Evolutionary conservation across 345 rosid species (phyloP).

Genomic region (Acer campestre): DNA sequence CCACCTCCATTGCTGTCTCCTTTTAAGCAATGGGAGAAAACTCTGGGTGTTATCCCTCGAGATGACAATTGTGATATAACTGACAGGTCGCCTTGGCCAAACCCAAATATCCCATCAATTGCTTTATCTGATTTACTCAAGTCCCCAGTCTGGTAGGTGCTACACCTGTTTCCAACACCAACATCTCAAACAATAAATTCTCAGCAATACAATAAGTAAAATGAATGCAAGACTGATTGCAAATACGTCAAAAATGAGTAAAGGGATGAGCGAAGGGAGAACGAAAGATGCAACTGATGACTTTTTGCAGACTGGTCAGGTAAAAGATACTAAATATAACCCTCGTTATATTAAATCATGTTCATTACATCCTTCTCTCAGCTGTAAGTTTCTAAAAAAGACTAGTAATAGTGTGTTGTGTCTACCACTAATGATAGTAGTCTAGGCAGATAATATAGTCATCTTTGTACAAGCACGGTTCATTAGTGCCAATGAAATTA

Average conservation of each 20-base stretch:
- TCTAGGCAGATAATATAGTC: neutral
- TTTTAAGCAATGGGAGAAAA: slow-evolving; percentile 93
- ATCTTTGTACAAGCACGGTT: neutral
- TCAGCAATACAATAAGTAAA: slow-evolving; percentile 13
- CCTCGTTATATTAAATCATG: neutral
- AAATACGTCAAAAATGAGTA: neutral
- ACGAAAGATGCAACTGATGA: neutral
- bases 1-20: slow-evolving; percentile 96
- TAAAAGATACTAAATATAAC: slow-evolving; percentile 4
- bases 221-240: neutral
- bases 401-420: neutral
- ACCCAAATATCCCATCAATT: slow-evolving; percentile 98
- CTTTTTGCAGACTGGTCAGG: neutral
- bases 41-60: slow-evolving; percentile 75
- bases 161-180: slow-evolving; percentile 66
- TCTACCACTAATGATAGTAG: neutral
- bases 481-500: neutral
- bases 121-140: slow-evolving; percentile 87
- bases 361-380: neutral
- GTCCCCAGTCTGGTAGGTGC: slow-evolving; percentile 86
- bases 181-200: slow-evolving; percentile 19
- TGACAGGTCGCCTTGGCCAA: slow-evolving; percentile 82
- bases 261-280: neutral
- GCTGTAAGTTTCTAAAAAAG: neutral
- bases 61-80: slow-evolving; percentile 90